Evolutionary conservation across 371 early-diverging fungal genomes (phyloP), one percentile per base, ranked within the genome.

Genomic region (Furculomyces boomerangus): DNA sequence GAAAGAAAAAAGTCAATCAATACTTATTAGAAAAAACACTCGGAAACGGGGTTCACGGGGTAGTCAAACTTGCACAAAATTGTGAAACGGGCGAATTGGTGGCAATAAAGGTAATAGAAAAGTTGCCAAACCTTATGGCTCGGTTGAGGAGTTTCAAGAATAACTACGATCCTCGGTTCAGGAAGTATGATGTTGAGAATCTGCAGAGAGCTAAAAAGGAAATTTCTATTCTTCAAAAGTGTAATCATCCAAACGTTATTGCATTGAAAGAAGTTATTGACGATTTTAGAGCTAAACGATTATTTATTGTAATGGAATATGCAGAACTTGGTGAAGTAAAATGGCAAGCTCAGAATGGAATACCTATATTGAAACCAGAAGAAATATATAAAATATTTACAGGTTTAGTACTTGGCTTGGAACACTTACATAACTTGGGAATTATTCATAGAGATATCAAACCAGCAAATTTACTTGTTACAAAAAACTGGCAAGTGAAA

Each of bases 401-500:
- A 26, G 91, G 90, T 59, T 78, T 93, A 28, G 81, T 93, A 2
- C 75, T 81, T 45, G 97, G 97, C 31, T 70, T 96, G 30, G 88
- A 93, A 67, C 93, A 93, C 60, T 66, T 93, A 51, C 93, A 93
- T 66, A 80, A 82, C 55, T 88, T 83, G 54, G 93, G 93, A 22
- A 87, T 95, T 43, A 82, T 95, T 44, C 94, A 95, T 59, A 80
- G 96, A 25, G 96, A 93, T 58, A 87, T 95, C 61, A 95, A 95
- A 67, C 96, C 96, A 0, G 92, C 93, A 50, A 95, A 95, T 61
- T 66, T 95, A 29, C 65, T 95, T 25, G 44, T 74, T 7, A 79
- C 79, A 0, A 75, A 71, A 30, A 81, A 83, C 40, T 72, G 77
- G 2, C 65, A 78, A 2, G 92, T 90, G 40, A 95, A 95, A 64